phyloP scores from a whole-genome alignment of 176 grass and related monocot genomes.

The Juncus effusus region DNA sequence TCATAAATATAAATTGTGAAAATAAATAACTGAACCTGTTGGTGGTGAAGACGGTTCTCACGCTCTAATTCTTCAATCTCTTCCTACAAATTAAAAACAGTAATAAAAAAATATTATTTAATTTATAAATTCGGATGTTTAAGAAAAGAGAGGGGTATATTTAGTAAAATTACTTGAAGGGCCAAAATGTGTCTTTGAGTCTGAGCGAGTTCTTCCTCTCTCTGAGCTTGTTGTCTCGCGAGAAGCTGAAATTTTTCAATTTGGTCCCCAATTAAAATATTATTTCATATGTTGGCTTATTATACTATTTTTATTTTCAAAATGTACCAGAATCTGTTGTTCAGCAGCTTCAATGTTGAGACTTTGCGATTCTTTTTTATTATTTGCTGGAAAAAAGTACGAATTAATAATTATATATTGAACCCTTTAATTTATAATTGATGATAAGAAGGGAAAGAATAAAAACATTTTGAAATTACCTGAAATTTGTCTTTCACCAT shows the following conservation, averaged over 20 bases:
- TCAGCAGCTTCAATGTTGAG: constrained; percentile 62
- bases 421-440: not conserved
- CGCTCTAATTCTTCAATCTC: constrained; percentile 96
- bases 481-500: constrained; percentile 44
- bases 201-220: constrained; percentile 95
- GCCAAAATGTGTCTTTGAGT: constrained; percentile 91
- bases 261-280: constrained; percentile 13
- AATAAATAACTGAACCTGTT: constrained; percentile 52
- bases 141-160: constrained; percentile 10
- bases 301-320: constrained; percentile 18
- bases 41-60: constrained; percentile 89
- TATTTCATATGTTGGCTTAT: constrained; percentile 18
- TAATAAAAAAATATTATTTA: constrained; percentile 18
- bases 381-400: constrained; percentile 54
- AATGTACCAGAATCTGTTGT: constrained; percentile 95
- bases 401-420: constrained; percentile 24
- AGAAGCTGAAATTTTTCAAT: constrained; percentile 64
- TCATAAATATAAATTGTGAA: constrained; percentile 9
- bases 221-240: constrained; percentile 87
- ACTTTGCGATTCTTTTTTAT: constrained; percentile 54
- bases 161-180: constrained; percentile 69
- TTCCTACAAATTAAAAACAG: constrained; percentile 53
- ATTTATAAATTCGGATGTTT: not conserved
- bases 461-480: constrained; percentile 36
- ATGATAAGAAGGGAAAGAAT: constrained; percentile 11